These are phyloP conservation scores for Candida arabinofermentans DNA, from an alignment of 805 yeast species.

Conservation along the genomic window DNA sequence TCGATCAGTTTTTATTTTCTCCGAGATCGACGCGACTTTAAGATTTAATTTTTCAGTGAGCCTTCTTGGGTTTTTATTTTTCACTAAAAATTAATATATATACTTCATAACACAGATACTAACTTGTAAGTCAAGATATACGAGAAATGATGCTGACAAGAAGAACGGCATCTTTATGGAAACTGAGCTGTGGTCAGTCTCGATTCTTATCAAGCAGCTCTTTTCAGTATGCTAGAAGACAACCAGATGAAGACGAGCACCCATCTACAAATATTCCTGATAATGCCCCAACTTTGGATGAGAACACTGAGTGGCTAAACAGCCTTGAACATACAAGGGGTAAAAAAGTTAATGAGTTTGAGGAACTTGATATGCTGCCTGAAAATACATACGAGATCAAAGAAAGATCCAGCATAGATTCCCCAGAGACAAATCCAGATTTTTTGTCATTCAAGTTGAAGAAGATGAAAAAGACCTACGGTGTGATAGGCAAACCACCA, in stretches of 20 bases:
- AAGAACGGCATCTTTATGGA: neutral
- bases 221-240: neutral
- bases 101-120: no score
- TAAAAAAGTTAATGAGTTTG: neutral
- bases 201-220: neutral
- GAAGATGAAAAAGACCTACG: slow-evolving; percentile 8
- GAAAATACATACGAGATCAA: slow-evolving; percentile 19
- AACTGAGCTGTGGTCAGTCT: no score
- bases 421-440: slow-evolving; percentile 15
- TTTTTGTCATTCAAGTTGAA: slow-evolving; percentile 9
- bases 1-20: no score
- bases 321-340: neutral
- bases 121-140: no score
- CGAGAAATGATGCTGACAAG: neutral
- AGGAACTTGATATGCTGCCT: slow-evolving; percentile 13
- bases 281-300: slow-evolving; percentile 32
- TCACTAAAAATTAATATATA: no score
- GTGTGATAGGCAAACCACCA: slow-evolving; percentile 14
- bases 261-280: slow-evolving; percentile 25
- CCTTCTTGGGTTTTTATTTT: neutral
- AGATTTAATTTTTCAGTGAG: neutral
- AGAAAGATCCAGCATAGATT: slow-evolving; percentile 18
- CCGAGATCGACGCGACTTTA: no score
- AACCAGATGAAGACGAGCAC: neutral
- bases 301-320: slow-evolving; percentile 31